Evolutionary conservation across 495 filamentous ascomycete genomes (phyloP), one percentile per base, ranked within the genome.

Genomic region (Cercophora newfieldiana): DNA sequence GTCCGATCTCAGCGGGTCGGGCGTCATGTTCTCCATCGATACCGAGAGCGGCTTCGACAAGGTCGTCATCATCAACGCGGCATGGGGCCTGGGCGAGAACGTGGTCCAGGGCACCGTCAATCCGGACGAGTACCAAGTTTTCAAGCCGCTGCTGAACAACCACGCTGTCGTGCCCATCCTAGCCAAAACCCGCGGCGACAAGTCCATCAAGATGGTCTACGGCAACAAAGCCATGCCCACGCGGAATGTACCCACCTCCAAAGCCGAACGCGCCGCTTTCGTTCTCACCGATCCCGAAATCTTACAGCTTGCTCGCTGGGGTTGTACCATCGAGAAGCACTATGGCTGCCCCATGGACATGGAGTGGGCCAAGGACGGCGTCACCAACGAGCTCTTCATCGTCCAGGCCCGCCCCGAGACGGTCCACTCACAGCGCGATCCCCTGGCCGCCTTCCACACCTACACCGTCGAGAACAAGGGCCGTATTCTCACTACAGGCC

Each of bases 1-100:
- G n/a, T 74, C 77, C 19, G 74, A 76, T 49, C 44, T 61, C 25
- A 57, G 73, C 16, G 74, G 72, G 3, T 72, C 78, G 29, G 75
- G 77, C 26, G 72, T 79, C 22, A 77, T 79, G 74, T 79, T 79
- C 63, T 75, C 74, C 53, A 71, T 78, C 31, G 74, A 79, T 63
- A 76, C 75, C 1, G 74, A 78, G 54, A 75, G 69, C 26, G 75
- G 75, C 3, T 78, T 77, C 57, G 71, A 78, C 59, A 72, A 76
- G 65, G 57, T 75, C 24, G 73, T 79, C 28, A 55, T 78, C 44
- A 78, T 79, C 68, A 77, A 75, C 66, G 75, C 77, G 30, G 67
- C 75, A 2, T 78, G 75, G 75, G 77, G 75, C 1, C 72, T 79
- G 3, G 77, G 77, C 1, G 77, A 78, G 66, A 78, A 77, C 24